Evolutionary conservation across 495 filamentous ascomycete genomes (phyloP).

Genomic region (Daldinia childiae): DNA sequence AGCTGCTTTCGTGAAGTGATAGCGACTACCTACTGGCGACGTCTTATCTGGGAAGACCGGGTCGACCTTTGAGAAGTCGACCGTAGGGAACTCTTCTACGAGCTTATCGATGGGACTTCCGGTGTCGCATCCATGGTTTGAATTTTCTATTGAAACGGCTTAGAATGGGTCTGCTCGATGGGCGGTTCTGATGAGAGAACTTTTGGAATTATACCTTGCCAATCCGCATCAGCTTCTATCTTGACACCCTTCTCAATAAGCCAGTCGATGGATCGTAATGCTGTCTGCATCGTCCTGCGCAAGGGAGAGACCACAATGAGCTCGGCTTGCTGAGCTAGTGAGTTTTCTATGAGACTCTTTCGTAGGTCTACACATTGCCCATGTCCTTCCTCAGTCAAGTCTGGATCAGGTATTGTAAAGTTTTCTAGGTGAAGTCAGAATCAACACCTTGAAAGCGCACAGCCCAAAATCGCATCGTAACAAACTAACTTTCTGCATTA

Average conservation of each 20-base stretch:
- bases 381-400: conserved; percentile 63
- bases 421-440: conserved; percentile 55
- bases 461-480: conserved; percentile 16
- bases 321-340: conserved; percentile 60
- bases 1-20: conserved; percentile 57
- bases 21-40: conserved; percentile 51
- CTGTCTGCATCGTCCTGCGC: conserved; percentile 67
- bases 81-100: conserved; percentile 57
- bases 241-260: conserved; percentile 62
- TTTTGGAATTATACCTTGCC: conserved; percentile 54
- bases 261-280: conserved; percentile 59
- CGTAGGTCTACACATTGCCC: conserved; percentile 61
- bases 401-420: conserved; percentile 63
- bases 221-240: conserved; percentile 61
- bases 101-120: conserved; percentile 58
- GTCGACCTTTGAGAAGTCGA: conserved; percentile 64
- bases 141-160: conserved; percentile 58
- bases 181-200: neutral
- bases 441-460: neutral
- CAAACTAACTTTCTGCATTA: conserved; percentile 57
- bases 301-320: conserved; percentile 68
- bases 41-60: conserved; percentile 66
- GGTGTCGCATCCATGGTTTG: conserved; percentile 65
- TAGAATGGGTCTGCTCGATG: conserved; percentile 10
- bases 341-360: conserved; percentile 54